Conservation (phyloP, 2,329 filamentous ascomycete species). For the Pseudogymnoascus sp. region DNA sequence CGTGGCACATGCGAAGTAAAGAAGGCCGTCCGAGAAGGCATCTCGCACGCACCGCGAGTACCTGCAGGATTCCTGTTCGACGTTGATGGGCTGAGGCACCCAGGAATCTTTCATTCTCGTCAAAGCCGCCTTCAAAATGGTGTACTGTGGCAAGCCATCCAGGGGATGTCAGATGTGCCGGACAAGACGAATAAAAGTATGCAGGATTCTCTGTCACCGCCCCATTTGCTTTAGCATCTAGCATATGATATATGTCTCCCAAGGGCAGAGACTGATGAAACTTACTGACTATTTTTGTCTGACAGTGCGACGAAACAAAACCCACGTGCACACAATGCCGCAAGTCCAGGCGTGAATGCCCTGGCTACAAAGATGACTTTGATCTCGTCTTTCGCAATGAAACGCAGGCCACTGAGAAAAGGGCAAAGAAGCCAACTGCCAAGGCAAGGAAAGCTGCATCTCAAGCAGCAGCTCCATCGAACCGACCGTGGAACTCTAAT, state of each 20-base stretch:
- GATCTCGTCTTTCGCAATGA: conserved; percentile 69
- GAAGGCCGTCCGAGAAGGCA: neutral
- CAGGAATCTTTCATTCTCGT: neutral
- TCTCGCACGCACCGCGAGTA: neutral
- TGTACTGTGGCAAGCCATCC: conserved; percentile 61
- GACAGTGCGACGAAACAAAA: conserved; percentile 60
- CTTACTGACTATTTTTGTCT: neutral
- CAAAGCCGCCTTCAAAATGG: conserved; percentile 41
- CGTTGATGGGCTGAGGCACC: neutral
- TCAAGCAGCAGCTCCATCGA: conserved; percentile 5
- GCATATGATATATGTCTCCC: neutral
- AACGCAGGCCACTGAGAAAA: conserved; percentile 59
- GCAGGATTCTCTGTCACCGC: conserved; percentile 20
- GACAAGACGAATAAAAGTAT: conserved; percentile 66
- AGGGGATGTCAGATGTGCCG: conserved; percentile 70
- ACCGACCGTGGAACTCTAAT: neutral
- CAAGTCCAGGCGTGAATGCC: conserved; percentile 58
- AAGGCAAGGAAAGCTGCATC: conserved; percentile 1
- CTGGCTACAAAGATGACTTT: conserved; percentile 65
- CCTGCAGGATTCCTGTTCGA: neutral
- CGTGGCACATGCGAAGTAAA: conserved; percentile 8
- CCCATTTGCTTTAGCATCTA: neutral
- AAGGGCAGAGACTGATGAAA: neutral
- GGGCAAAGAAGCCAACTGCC: conserved; percentile 36
- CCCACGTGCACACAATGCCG: conserved; percentile 60